phyloP scores from a whole-genome alignment of 2,329 filamentous ascomycete genomes.

The Fonsecaea pugnacius region DNA sequence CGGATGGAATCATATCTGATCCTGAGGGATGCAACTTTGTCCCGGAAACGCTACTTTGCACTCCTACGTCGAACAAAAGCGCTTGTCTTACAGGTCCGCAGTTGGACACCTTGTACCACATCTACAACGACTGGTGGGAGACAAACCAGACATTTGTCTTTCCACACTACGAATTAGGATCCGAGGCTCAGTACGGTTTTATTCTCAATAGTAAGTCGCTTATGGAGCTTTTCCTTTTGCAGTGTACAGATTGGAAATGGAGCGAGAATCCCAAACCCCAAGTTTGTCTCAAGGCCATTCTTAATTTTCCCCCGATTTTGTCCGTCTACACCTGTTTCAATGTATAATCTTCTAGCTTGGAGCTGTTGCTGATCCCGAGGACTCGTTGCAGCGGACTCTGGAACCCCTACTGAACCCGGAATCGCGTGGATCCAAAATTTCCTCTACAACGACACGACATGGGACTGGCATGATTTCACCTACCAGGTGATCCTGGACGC shows the following conservation, averaged over 20 bases:
- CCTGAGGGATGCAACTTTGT: conserved; percentile 25
- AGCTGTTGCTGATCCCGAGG: neutral
- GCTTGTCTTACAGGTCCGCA: neutral
- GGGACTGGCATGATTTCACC: conserved; percentile 32
- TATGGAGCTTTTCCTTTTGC: neutral
- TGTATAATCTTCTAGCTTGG: neutral
- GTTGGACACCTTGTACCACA: neutral
- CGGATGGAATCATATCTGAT: conserved; percentile 37
- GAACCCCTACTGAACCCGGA: neutral
- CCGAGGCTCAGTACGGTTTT: conserved; percentile 2
- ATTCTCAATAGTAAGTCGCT: neutral
- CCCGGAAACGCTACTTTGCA: conserved; percentile 9
- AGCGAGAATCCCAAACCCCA: neutral
- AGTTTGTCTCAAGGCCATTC: neutral
- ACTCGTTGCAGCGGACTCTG: neutral
- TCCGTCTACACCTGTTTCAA: neutral
- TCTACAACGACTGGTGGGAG: conserved; percentile 9
- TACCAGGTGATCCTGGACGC: conserved; percentile 27
- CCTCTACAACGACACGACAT: conserved; percentile 48
- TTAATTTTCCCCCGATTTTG: too few relatives aligned
- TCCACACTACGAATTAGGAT: neutral
- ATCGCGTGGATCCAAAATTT: conserved; percentile 52
- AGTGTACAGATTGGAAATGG: neutral
- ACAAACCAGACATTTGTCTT: conserved; percentile 5
- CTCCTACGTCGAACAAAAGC: neutral